Conservation (phyloP, 2,329 filamentous ascomycete genomes). For the Exophiala aquamarina region DNA sequence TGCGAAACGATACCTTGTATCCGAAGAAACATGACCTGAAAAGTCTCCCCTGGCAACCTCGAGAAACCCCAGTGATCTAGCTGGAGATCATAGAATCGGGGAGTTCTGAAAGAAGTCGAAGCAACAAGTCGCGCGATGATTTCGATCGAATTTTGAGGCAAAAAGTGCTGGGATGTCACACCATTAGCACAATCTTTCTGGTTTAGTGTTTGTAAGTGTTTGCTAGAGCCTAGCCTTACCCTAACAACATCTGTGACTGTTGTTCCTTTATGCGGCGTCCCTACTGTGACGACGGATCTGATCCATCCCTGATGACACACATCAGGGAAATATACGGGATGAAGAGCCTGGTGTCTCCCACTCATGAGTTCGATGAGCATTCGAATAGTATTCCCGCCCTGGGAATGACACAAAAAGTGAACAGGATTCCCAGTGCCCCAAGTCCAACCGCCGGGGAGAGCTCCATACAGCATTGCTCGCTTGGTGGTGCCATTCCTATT, state of each 20-base stretch:
- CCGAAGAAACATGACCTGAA: not conserved
- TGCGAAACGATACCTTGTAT: not conserved
- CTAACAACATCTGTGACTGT: not conserved
- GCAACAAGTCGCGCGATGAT: not conserved
- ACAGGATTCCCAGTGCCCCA: not conserved
- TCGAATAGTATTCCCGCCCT: not conserved
- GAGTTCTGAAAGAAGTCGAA: not conserved
- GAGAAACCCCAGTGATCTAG: not conserved
- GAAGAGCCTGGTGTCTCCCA: not conserved
- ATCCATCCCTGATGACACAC: not conserved
- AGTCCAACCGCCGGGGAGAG: not conserved
- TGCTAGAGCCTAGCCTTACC: not conserved
- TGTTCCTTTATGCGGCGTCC: not conserved
- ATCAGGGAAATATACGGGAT: not conserved
- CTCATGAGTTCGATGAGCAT: not conserved
- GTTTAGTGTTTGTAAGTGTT: not conserved
- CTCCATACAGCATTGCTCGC: not conserved
- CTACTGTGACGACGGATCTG: not conserved
- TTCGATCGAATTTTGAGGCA: not conserved
- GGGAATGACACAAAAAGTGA: not conserved
- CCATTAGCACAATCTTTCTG: too few species aligned
- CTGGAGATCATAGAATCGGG: not conserved
- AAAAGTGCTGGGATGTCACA: not conserved
- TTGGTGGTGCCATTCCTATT: not conserved
- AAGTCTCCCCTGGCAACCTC: not conserved